Base-by-base conservation (phyloP, 192 early-diverging fungal genomes). In the Polychytrium aggregatum region DNA sequence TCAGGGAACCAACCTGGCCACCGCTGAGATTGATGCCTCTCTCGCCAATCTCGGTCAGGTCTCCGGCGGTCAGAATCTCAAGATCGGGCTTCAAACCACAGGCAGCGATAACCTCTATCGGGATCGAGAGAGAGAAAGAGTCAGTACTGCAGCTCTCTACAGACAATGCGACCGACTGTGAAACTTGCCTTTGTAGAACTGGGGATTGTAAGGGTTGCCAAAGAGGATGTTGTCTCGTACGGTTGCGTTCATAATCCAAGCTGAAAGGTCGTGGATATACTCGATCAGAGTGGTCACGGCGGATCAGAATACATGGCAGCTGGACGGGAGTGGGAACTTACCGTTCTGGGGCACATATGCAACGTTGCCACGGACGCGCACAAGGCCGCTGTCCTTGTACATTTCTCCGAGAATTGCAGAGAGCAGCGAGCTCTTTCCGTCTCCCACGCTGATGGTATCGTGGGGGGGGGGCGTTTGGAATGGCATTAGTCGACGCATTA, bases 181-280 rank as follows among this genome's bases (percentile, higher is more conserved):
- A 25, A 17, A 68, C 39, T 22, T 20, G 48, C 41, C 42, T 9
- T 86, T 75, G 55, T 93, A 96, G 34, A 84, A 86, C 6, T 64
- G 62, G n/a, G 70, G 65, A 28, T 92, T 82, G 59, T 68, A 92
- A 1, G 70, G 68, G 39, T 74, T 68, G 3, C 91, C n/a, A n/a
- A n/a, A n/a, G n/a, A n/a, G n/a, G n/a, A n/a, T n/a, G n/a, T n/a
- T n/a, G n/a, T n/a, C n/a, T 39, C 87, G 74, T 37, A 98, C 50
- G 13, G 86, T 90, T n/a, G 81, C 82, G 55, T 98, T 98, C 81
- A 91, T 85, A 36, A 98, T 86, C 92, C 93, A 98, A 1, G 96
- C 78, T 3, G 82, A 77, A 30, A 82, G 61, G 54, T n/a, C n/a
- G n/a, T n/a, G n/a, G n/a, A n/a, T n/a, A n/a, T n/a, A n/a, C n/a